These are phyloP conservation scores for Epipyxis sp. DNA, from an alignment of 108 stramenopile genomes.

Conservation along the genomic window DNA sequence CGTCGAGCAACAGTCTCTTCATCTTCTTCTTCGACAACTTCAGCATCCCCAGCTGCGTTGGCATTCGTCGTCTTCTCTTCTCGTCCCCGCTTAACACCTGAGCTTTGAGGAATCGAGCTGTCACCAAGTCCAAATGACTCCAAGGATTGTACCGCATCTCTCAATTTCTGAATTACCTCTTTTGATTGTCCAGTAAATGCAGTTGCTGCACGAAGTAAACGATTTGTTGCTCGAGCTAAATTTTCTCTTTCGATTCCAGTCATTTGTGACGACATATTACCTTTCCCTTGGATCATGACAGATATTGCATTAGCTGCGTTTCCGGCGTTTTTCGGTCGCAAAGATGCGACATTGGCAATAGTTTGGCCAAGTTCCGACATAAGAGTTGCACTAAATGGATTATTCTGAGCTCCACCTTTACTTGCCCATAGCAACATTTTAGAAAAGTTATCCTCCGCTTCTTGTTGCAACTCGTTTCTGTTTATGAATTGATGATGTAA, in stretches of 20 bases:
- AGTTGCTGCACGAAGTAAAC: neutral
- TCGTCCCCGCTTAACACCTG: too few species aligned
- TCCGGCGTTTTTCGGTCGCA: neutral
- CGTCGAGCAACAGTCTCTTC: neutral
- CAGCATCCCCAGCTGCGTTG: neutral
- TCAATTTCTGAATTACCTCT: neutral
- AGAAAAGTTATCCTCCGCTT: neutral
- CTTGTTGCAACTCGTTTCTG: neutral
- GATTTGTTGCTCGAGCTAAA: neutral
- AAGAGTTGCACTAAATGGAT: neutral
- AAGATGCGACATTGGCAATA: neutral
- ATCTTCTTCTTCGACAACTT: neutral
- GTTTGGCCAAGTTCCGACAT: neutral
- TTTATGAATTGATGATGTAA: conserved; percentile 5
- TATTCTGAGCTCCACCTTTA: neutral
- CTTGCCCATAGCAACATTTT: neutral
- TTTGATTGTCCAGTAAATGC: neutral
- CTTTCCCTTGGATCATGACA: neutral
- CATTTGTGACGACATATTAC: neutral
- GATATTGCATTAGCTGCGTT: neutral
- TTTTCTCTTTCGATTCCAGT: neutral
- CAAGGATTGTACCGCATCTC: neutral
- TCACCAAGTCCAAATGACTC: too few species aligned
- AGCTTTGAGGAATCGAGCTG: too few species aligned
- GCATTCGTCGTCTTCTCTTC: neutral